phyloP scores from a whole-genome alignment of 1,284 basidiomycete species.

The Moesziomyces parantarcticus region DNA sequence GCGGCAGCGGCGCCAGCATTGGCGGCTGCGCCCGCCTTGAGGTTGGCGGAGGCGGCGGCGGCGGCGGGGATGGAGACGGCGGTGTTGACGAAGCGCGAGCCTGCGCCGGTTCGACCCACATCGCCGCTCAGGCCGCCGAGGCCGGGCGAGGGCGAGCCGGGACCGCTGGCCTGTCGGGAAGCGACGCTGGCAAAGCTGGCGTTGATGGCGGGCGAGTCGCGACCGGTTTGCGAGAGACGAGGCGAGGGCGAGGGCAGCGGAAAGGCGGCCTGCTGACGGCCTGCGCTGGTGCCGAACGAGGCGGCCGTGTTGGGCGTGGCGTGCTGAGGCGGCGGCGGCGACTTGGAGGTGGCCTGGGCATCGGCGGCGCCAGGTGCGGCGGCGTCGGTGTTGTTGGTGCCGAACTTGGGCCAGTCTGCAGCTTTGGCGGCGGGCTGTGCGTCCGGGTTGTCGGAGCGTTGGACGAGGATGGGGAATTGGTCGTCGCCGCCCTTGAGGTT shows the following conservation, averaged over 20 bases:
- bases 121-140: conserved; percentile 34
- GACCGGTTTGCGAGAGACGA: conserved; percentile 37
- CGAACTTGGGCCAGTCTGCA: conserved; percentile 93
- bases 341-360: conserved; percentile 45
- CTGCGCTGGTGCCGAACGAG: conserved; percentile 38
- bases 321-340: conserved; percentile 72
- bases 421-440: conserved; percentile 73
- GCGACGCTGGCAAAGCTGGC: conserved; percentile 30
- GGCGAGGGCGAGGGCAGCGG: conserved; percentile 45
- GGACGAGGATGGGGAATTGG: conserved; percentile 76
- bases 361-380: conserved; percentile 14
- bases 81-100: conserved; percentile 51
- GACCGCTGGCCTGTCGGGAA: conserved; percentile 40
- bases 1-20: conserved; percentile 14
- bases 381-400: conserved; percentile 64
- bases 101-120: conserved; percentile 27
- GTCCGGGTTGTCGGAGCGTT: conserved; percentile 4
- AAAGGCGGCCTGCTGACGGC: conserved; percentile 31
- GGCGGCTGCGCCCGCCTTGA: no score
- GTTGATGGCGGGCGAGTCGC: conserved; percentile 44
- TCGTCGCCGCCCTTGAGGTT: conserved; percentile 63
- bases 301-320: conserved; percentile 40
- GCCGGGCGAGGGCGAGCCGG: conserved; percentile 37
- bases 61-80: conserved; percentile 32
- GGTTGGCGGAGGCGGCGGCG: conserved; percentile 3